Conservation (phyloP, 208 protist species). For the Leishmania lainsoni region DNA sequence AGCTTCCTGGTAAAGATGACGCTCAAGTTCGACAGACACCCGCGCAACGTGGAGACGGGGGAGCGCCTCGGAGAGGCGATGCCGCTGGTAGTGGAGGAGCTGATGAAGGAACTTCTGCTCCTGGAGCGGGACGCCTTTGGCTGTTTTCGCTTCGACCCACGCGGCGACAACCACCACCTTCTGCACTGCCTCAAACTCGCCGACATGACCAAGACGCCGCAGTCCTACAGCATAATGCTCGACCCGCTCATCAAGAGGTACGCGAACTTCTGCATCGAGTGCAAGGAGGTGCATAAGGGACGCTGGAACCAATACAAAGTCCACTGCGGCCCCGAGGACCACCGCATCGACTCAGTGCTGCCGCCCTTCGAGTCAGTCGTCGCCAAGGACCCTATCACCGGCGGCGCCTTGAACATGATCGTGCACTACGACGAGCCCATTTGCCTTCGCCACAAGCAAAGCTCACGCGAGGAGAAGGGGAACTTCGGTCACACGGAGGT, state of each 20-base stretch:
- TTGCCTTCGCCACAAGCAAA: conserved; percentile 70
- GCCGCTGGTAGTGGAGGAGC: conserved; percentile 42
- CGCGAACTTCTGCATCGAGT: conserved; percentile 66
- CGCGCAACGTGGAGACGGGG: conserved; percentile 52
- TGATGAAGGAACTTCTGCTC: conserved; percentile 78
- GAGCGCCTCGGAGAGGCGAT: conserved; percentile 30
- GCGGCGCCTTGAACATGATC: conserved; percentile 27
- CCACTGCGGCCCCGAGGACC: conserved; percentile 63
- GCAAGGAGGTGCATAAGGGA: conserved; percentile 45
- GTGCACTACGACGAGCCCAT: conserved; percentile 77
- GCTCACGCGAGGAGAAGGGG: conserved; percentile 55
- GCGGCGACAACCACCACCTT: conserved; percentile 73
- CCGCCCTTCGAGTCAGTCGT: conserved; percentile 60
- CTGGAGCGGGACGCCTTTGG: conserved; percentile 86
- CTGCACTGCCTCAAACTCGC: conserved; percentile 67
- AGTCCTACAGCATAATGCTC: conserved; percentile 48
- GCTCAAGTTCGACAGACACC: conserved; percentile 52
- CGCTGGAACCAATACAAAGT: conserved; percentile 74
- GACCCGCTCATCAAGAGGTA: conserved; percentile 52
- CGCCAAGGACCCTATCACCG: conserved; percentile 33
- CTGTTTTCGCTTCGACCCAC: conserved; percentile 75
- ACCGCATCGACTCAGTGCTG: conserved; percentile 56
- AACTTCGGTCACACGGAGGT: conserved; percentile 66
- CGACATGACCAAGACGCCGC: conserved; percentile 64
- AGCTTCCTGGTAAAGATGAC: conserved; percentile 47